Evolutionary conservation across 805 yeast genomes (phyloP), one percentile per base, ranked within the genome.

Genomic region (Yamadazyma laniorum): DNA sequence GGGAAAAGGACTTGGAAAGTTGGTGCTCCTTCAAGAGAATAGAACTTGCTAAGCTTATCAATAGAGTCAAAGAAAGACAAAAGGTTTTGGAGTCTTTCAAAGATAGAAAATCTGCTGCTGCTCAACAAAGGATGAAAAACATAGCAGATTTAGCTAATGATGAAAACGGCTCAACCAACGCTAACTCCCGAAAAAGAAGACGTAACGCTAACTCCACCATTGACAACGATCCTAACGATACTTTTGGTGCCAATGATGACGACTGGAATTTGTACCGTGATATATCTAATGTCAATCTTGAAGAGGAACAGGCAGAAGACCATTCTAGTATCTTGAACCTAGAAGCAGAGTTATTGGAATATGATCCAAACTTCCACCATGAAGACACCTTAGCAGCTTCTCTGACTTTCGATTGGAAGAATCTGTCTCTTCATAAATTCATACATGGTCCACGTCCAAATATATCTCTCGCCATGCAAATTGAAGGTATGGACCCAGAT

Each of bases 201-300:
- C 56, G 72, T 28, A 60, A 61, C 38, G 75, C 70, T 5, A 77
- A 74, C 48, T 77, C 81, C 0, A 79, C 89, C 1, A 82, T 85
- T 23, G 96, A 87, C 53, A 87, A 86, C 49, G 97, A 88, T 58
- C 95, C 95, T 12, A 87, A 80, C 51, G 98, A 91, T 61, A 86
- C 90, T 0, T 90, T 91, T 61, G 98, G 97, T 40, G 90, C 96
- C 2, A 81, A 88, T 53, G 98, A 91, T 56, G 95, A 85, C 39
- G 99, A 93, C 60, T 91, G 97, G 97, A 79, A 84, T 16, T 81
- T 88, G 13, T 91, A 91, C 57, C 75, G 93, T 51, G 93, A 87
- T 53, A 84, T 89, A 40, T 77, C 87, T 14, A 78, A 75, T 45
- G 82, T 72, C 13, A 82, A 81, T 18, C 86, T 89, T 48, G 89